Base-by-base conservation (phyloP, 768 basidiomycete genomes). In the Guyanaporus albipodus region DNA sequence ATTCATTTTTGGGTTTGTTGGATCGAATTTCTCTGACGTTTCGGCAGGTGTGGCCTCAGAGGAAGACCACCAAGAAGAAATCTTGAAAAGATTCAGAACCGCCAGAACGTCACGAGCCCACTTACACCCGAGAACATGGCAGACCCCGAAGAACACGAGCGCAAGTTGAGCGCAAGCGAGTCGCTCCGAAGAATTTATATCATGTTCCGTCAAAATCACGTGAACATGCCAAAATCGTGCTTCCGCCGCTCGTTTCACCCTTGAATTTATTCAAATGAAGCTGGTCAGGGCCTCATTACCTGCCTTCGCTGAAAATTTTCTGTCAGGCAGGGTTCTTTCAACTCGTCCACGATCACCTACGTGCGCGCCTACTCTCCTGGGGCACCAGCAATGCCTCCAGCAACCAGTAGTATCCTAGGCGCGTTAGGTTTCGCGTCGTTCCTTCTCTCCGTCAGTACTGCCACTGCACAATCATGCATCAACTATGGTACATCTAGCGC, bases 1-100 rank as follows among this genome's bases (percentile, higher is more conserved):
- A 63, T 96, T 96, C 73, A 78, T 70, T 60, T 81, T 83, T 8
- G 87, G 86, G 61, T 88, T 75, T 14, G 85, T 85, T 1, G 85
- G 82, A 67, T 88, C 82, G 51, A 73, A 87, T 31, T 77, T 73
- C 46, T 73, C 73, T 53, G 63, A 52, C 28, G 67, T 57, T 28
- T 57, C 45, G 11, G 56, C 32, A 8, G 69, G 58, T n/a, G 58
- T 12, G 4, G 68, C 44, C 17, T 66, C 22, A 2, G 64, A 42
- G 8, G 74, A 67, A 19, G 80, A 78, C 81, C 80, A 86, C 67
- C 75, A 75, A 5, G 79, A 77, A 17, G 70, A 61, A 17, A 83
- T 66, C 80, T 82, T 8, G 36, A 10, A 19, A 35, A n/a, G 26
- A 3, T 42, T 34, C 22, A 14, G 2, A 33, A n/a, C 27, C 3